phyloP scores from a whole-genome alignment of 495 filamentous ascomycete species.

The Sabuloglossum arenarium region DNA sequence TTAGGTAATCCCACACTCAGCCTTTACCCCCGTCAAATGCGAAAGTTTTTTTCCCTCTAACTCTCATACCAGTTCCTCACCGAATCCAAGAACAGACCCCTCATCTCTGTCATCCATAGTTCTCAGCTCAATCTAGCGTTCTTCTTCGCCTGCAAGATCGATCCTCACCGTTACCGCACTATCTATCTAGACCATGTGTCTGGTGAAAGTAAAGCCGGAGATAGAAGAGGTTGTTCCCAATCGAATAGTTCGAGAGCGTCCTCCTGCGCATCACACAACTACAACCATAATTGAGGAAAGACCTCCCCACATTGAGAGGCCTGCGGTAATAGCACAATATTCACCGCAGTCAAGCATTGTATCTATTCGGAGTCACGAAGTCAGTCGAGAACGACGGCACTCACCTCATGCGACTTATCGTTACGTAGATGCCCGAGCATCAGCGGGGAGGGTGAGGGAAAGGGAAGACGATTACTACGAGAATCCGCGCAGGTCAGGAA shows the following conservation, averaged over 20 bases:
- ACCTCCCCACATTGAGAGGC: background rate
- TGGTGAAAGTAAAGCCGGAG: background rate
- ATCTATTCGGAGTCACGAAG: background rate
- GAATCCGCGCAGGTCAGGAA: background rate
- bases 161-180: background rate
- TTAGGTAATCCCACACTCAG: background rate
- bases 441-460: background rate
- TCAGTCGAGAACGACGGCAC: background rate
- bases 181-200: background rate
- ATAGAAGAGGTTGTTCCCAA: background rate
- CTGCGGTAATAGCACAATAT: background rate
- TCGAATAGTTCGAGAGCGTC: background rate
- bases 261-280: background rate
- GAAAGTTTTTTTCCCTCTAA: no score
- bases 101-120: background rate
- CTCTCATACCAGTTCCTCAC: no score
- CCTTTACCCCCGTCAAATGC: no score
- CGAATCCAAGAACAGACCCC: background rate
- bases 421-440: background rate
- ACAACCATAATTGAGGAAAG: background rate
- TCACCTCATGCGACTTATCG: background rate
- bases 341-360: background rate
- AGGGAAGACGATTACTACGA: conserved; percentile 1
- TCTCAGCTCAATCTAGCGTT: background rate
- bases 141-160: background rate